Evolutionary conservation across 768 basidiomycete species (phyloP).

Genomic region (Boletellus ananiceps): DNA sequence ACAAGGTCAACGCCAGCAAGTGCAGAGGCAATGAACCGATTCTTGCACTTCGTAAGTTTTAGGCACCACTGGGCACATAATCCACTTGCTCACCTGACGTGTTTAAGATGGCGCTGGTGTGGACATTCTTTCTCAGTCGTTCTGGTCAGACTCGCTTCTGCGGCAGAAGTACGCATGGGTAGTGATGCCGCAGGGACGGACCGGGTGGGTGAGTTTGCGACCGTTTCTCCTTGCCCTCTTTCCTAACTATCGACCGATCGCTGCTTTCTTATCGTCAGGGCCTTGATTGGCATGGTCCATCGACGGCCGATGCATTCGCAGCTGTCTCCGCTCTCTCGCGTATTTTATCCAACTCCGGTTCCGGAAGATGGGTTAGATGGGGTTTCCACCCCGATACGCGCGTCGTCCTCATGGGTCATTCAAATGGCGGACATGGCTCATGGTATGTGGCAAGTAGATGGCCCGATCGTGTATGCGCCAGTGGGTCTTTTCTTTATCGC

Average conservation of each 20-base stretch:
- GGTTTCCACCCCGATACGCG: slow-evolving; percentile 35
- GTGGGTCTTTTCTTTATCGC: slow-evolving; percentile 33
- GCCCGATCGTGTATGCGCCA: slow-evolving; percentile 69
- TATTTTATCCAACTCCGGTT: slow-evolving; percentile 37
- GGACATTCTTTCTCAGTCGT: slow-evolving; percentile 49
- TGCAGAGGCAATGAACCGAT: slow-evolving; percentile 43
- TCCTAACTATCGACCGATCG: not conserved
- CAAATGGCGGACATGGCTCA: slow-evolving; percentile 88
- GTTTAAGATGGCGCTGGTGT: slow-evolving; percentile 81
- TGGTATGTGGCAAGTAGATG: slow-evolving; percentile 76
- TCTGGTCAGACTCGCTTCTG: slow-evolving; percentile 64
- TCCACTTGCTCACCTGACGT: slow-evolving; percentile 1
- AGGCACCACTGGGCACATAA: not conserved
- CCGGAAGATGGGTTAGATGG: slow-evolving; percentile 39
- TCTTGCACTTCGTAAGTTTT: slow-evolving; percentile 56
- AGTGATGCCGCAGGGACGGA: slow-evolving; percentile 76
- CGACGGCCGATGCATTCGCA: slow-evolving; percentile 63
- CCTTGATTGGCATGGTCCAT: slow-evolving; percentile 90
- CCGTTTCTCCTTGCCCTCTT: not conserved
- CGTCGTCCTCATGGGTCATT: slow-evolving; percentile 80
- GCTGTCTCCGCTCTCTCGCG: slow-evolving; percentile 51
- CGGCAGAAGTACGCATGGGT: slow-evolving; percentile 64
- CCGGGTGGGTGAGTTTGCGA: slow-evolving; percentile 62
- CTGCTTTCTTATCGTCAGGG: slow-evolving; percentile 45
- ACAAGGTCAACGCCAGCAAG: not conserved